Evolutionary conservation across 768 basidiomycete species (phyloP), one percentile per base, ranked within the genome.

Genomic region (Leucosporidium scottii): DNA sequence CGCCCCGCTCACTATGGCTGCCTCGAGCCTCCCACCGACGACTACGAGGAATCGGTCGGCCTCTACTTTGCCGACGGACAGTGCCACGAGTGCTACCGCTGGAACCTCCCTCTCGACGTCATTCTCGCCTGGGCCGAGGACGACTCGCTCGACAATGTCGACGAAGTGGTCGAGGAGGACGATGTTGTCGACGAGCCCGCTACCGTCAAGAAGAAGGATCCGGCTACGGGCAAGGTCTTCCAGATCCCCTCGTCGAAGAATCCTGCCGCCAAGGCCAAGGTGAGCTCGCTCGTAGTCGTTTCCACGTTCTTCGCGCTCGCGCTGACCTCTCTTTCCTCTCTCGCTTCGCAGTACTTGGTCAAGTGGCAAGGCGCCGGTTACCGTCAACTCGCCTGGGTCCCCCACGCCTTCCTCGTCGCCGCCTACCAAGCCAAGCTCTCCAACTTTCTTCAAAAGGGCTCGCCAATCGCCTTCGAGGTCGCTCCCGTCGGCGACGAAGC

Each of bases 361-460:
- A 76, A 76, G 59, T 76, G 73, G 68, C 31, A 73, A 48, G 72
- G 55, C 10, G 50, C 58, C 50, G 65, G 66, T 21, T 76, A 73
- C 59, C 60, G 74, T 28, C 66, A 69, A 28, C 58, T 72, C 34
- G 48, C 51, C 6, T 74, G 74, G 74, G 72, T 74, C 0, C 71
- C 72, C 21, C 75, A 75, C 57, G 69, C 73, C 28, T 75, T 59
- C 62, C 66, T 75, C 58, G 36, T 51, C 17, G 67, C 74, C 10
- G 44, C 59, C 0, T 62, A 68, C 36, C 51, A 36, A 15, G 27
- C 21, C 30, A 64, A 63, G 30, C 73, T 76, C 27, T 3, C 54
- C 27, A 66, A 71, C 65, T 76, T 76, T 61, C 73, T 75, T 31
- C 15, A 50, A 8, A 60, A 67, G 30, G 75, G 75, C 15, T 70